These are phyloP conservation scores for Selenicereus undatus DNA, from an alignment of 148 eudicot species.

Conservation along the genomic window DNA sequence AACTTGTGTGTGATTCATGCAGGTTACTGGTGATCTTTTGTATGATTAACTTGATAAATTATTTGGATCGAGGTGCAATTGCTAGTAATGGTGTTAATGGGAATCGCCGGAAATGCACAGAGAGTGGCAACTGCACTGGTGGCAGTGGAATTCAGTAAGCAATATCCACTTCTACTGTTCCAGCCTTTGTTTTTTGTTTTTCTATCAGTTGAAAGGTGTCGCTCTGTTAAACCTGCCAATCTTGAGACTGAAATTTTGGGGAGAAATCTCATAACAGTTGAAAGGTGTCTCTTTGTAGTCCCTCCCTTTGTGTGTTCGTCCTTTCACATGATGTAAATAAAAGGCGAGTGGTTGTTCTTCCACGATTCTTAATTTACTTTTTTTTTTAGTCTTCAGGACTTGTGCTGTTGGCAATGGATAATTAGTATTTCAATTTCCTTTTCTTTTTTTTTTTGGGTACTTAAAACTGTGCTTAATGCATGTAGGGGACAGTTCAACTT, in stretches of 20 bases:
- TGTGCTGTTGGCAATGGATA: not conserved
- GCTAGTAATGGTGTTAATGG: conserved; percentile 99
- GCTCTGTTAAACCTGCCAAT: not conserved
- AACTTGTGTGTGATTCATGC: conserved; percentile 29
- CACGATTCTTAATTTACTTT: not conserved
- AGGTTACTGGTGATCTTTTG: conserved; percentile 81
- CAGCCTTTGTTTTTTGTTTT: not conserved
- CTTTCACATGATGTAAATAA: not conserved
- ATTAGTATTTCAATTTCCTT: not conserved
- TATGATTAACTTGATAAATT: conserved; percentile 79
- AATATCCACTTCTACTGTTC: not conserved
- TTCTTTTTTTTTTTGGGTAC: not conserved
- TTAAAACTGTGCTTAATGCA: conserved; percentile 14
- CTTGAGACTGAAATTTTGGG: not conserved
- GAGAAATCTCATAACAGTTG: not conserved
- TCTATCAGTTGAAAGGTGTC: not conserved
- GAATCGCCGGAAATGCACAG: conserved; percentile 45
- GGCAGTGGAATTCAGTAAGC: conserved; percentile 98
- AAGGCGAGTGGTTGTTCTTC: not conserved
- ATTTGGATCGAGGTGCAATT: conserved; percentile 91
- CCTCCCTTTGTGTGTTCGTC: not conserved
- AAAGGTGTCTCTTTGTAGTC: not conserved
- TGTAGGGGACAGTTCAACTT: conserved; percentile 76
- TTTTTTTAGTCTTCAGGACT: not conserved
- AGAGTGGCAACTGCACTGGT: conserved; percentile 52